phyloP scores from a whole-genome alignment of 805 yeast genomes.

The Lachancea cidri region DNA sequence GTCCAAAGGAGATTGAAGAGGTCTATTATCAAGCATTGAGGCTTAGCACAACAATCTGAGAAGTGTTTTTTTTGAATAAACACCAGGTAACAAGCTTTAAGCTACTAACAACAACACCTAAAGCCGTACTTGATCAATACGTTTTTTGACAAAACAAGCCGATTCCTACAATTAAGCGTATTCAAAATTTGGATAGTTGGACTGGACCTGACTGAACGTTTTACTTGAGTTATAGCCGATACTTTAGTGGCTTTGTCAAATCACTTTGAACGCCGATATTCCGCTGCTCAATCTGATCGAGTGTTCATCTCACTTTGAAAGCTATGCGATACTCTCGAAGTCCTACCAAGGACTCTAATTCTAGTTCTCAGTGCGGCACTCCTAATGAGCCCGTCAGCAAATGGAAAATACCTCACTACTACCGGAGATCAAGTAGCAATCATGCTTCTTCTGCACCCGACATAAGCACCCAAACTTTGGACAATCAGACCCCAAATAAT shows the following conservation, averaged over 20 bases:
- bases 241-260: background rate
- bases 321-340: constrained; percentile 1
- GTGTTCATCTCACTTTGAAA: background rate
- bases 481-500: background rate
- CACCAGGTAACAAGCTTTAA: background rate
- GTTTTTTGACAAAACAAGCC: no score
- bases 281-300: background rate
- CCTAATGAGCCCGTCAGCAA: constrained; percentile 24
- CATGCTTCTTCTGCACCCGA: background rate
- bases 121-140: no score
- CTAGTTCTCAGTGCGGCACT: constrained; percentile 3
- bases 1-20: background rate
- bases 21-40: background rate
- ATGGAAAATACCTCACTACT: constrained; percentile 34
- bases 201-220: no score
- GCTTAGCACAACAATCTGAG: background rate
- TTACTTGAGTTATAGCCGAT: background rate
- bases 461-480: background rate
- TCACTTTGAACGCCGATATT: background rate
- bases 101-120: no score
- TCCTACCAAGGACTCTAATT: constrained; percentile 2
- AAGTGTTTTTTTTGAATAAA: no score
- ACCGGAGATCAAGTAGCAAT: constrained; percentile 18
- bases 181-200: no score
- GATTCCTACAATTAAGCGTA: no score